Evolutionary conservation across 352 stramenopile species (phyloP).

Genomic region (Halophytophthora polymorphica): DNA sequence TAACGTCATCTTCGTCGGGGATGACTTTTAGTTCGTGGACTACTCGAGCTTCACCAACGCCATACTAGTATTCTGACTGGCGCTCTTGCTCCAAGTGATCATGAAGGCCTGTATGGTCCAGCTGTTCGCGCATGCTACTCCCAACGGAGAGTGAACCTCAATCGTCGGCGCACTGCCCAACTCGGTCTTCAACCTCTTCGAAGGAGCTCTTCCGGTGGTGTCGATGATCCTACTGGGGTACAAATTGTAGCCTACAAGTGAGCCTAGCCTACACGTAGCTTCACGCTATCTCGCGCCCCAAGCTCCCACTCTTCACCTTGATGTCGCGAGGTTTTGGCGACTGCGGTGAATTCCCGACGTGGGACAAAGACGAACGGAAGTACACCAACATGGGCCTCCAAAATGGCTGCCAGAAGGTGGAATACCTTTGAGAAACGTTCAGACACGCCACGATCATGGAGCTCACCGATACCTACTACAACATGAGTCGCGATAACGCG

Average conservation of each 20-base stretch:
- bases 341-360: constrained; percentile 27
- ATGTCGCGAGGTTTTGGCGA: constrained; percentile 32
- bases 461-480: constrained; percentile 36
- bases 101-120: constrained; percentile 66
- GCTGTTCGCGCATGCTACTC: constrained; percentile 53
- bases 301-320: constrained; percentile 36
- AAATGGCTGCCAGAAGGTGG: constrained; percentile 33
- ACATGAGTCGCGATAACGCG: constrained; percentile 46
- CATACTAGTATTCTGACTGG: constrained; percentile 16
- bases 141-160: constrained; percentile 31
- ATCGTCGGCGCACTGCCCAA: constrained; percentile 39
- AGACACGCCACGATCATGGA: constrained; percentile 37
- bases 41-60: constrained; percentile 28
- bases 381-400: constrained; percentile 17
- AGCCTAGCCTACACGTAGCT: constrained; percentile 55
- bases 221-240: constrained; percentile 17
- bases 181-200: constrained; percentile 51
- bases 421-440: constrained; percentile 19
- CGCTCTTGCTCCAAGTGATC: constrained; percentile 15
- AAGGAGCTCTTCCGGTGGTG: constrained; percentile 38
- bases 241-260: no score
- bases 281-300: constrained; percentile 23
- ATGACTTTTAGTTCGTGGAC: constrained; percentile 78
- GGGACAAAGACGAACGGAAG: constrained; percentile 11
- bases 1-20: constrained; percentile 37